Conservation (phyloP, 441 rosid species). For the Biscutella laevigata region DNA sequence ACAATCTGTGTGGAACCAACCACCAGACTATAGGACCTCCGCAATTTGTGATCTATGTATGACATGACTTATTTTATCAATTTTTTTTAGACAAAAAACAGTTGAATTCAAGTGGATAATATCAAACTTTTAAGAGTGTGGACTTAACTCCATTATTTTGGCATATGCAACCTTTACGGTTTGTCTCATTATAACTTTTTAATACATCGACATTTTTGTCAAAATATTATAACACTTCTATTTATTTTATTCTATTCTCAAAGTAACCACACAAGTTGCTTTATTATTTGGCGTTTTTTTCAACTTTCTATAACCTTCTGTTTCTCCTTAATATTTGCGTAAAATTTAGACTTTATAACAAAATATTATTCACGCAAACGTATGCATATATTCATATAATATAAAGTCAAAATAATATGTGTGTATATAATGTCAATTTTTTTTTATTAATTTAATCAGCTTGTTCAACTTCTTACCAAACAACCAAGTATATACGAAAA, state of each 20-base stretch:
- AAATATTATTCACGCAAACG: neutral
- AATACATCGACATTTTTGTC: too few relatives aligned
- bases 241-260: neutral
- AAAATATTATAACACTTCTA: neutral
- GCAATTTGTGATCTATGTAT: too few relatives aligned
- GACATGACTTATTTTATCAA: neutral
- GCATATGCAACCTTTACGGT: slow-evolving; percentile 23
- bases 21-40: too few relatives aligned
- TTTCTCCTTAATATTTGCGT: neutral
- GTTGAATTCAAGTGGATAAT: slow-evolving; percentile 19
- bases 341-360: neutral
- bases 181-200: slow-evolving; percentile 12
- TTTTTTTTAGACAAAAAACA: neutral
- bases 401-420: too few relatives aligned
- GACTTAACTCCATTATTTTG: slow-evolving; percentile 24
- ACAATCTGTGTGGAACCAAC: too few relatives aligned
- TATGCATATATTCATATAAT: neutral
- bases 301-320: neutral
- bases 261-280: slow-evolving; percentile 9
- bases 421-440: neutral
- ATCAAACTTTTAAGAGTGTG: slow-evolving; percentile 15
- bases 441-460: neutral
- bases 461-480: slow-evolving; percentile 6
- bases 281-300: slow-evolving; percentile 24
- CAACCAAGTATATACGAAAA: neutral